Conservation (phyloP, 306 rosid genomes). For the Glycyrrhiza uralensis region DNA sequence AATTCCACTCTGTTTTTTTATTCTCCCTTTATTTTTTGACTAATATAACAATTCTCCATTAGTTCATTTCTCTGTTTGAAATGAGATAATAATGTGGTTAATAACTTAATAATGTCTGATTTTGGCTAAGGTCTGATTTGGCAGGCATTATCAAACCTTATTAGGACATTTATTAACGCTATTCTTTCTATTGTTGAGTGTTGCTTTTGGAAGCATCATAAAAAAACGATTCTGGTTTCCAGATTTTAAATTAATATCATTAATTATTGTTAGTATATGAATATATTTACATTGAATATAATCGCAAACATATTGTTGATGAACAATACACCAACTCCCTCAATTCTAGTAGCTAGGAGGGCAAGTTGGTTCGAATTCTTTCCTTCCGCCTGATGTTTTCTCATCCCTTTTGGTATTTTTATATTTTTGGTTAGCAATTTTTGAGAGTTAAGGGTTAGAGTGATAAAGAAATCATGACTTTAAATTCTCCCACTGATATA, state of each 20-base stretch:
- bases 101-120: no score
- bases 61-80: background rate
- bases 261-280: background rate
- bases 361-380: no score
- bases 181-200: background rate
- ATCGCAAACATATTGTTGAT: no score
- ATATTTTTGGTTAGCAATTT: no score
- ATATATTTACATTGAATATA: no score
- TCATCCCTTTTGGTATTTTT: no score
- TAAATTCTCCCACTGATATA: no score
- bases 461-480: no score
- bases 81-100: background rate
- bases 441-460: no score
- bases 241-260: background rate
- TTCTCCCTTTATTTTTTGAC: background rate
- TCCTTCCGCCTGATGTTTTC: no score
- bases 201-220: background rate
- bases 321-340: no score
- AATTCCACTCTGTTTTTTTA: background rate
- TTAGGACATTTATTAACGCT: background rate
- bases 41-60: background rate
- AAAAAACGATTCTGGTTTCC: background rate
- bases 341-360: no score
- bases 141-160: background rate
- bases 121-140: background rate